Base-by-base conservation (phyloP, 306 rosid species). In the Sechiopsis laciniata region DNA sequence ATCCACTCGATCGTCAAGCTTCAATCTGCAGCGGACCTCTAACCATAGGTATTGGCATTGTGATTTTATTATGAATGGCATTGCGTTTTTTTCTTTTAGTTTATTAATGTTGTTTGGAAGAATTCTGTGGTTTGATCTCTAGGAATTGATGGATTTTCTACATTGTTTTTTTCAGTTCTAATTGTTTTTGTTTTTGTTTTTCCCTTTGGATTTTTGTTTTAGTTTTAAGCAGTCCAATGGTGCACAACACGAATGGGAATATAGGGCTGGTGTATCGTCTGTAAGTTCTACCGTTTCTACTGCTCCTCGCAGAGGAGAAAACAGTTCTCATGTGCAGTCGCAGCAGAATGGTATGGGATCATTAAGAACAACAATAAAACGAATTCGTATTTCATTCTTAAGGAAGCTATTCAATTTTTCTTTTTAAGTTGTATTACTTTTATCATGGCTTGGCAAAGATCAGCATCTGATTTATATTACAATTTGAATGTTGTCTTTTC, bases 191-290 rank as follows among this genome's bases (percentile, higher is more conserved):
- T 32, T 4, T 63, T 62, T 2, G 32, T 62, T n/a, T 37, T 37
- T 37, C 51, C 14, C 15, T 35, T 63, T 37, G 50, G 24, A 50
- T 8, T 7, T 35, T 2, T 35, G 71, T 21, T 64, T 64, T 64
- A 94, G 97, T 88, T 78, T 21, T 52, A 89, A 88, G 88, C 89
- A 84, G 95, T 61, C 82, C 69, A 76, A 75, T 26, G 87, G 80
- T 84, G 88, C 86, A 78, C 96, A 89, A 86, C 26, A 64, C 13
- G 96, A 89, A 63, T 89, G 87, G 78, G 92, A 91, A 77, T 75
- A 89, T 64, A 79, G 92, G 88, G 84, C 81, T 73, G 84, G 67
- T 84, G 79, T 78, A 10, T 61, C 91, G 70, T 52, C 74, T 40
- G 85, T 78, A 73, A 78, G 79, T 84, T 76, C 89, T 55, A 46